phyloP scores from a whole-genome alignment of 257 asterid species.

The Scutellaria galericulata region DNA sequence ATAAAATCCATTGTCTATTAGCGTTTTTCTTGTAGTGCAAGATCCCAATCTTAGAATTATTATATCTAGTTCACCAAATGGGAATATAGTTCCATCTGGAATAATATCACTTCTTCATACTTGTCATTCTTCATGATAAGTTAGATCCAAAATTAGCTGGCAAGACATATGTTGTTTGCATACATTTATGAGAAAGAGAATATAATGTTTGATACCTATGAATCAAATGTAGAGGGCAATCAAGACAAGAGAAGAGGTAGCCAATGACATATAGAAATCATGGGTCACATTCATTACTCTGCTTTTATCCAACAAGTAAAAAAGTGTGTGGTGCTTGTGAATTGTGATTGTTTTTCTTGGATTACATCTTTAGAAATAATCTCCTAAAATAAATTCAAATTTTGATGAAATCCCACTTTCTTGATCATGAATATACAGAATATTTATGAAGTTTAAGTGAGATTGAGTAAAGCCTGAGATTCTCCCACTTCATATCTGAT shows the following conservation, averaged over 20 bases:
- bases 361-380: too few relatives aligned
- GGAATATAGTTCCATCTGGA: background rate
- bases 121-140: background rate
- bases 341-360: background rate
- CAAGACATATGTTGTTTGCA: too few relatives aligned
- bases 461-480: conserved; percentile 28
- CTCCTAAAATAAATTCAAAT: background rate
- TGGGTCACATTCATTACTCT: conserved; percentile 19
- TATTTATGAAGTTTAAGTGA: background rate
- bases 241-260: background rate
- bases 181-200: too few relatives aligned
- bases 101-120: background rate
- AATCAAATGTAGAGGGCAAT: background rate
- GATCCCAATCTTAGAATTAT: conserved; percentile 33
- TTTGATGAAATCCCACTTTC: background rate
- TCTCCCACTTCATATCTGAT: conserved; percentile 29
- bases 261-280: conserved; percentile 28
- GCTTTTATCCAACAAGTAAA: conserved; percentile 11
- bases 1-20: too few relatives aligned
- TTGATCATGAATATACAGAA: background rate
- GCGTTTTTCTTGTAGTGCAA: background rate
- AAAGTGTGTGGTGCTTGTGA: conserved; percentile 35
- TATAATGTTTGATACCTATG: too few relatives aligned
- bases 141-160: background rate
- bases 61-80: conserved; percentile 7